These are phyloP conservation scores for Atkinsonella texensis DNA, from an alignment of 2,329 filamentous ascomycete genomes.

Conservation along the genomic window DNA sequence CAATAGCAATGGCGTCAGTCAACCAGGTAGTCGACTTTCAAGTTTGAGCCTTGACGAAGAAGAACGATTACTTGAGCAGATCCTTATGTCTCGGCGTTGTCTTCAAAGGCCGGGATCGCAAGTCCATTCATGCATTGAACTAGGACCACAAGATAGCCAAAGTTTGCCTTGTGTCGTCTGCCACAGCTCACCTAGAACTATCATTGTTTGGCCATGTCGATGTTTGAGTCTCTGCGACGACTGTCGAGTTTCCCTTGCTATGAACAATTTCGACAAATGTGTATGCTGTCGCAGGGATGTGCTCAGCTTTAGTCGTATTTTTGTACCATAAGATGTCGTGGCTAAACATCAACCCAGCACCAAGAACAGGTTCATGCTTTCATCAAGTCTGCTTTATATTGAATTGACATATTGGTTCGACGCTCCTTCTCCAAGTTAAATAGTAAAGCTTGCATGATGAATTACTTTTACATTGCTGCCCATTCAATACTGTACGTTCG, in stretches of 20 bases:
- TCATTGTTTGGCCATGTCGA: conserved; percentile 93
- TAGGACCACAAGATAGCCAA: conserved; percentile 53
- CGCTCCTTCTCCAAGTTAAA: background rate
- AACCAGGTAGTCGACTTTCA: conserved; percentile 11
- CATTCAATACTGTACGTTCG: conserved; percentile 82
- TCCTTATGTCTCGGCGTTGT: conserved; percentile 41
- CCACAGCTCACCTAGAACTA: conserved; percentile 70
- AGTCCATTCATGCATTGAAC: background rate
- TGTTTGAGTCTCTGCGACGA: conserved; percentile 93
- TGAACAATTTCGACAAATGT: conserved; percentile 95
- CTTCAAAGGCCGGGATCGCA: background rate
- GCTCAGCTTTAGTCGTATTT: conserved; percentile 79
- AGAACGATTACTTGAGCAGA: conserved; percentile 46
- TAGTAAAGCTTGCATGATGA: background rate
- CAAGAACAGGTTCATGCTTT: background rate
- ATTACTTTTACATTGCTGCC: conserved; percentile 65
- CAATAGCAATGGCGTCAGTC: conserved; percentile 8
- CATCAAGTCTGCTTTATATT: background rate
- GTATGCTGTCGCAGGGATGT: conserved; percentile 88
- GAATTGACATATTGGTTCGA: no score
- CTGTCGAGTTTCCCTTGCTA: conserved; percentile 81
- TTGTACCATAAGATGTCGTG: conserved; percentile 48
- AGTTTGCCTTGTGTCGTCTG: conserved; percentile 89
- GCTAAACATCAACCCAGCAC: background rate
- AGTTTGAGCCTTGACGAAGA: conserved; percentile 46